Base-by-base conservation (phyloP, 2,329 filamentous ascomycete species). In the Botrytis tulipae region DNA sequence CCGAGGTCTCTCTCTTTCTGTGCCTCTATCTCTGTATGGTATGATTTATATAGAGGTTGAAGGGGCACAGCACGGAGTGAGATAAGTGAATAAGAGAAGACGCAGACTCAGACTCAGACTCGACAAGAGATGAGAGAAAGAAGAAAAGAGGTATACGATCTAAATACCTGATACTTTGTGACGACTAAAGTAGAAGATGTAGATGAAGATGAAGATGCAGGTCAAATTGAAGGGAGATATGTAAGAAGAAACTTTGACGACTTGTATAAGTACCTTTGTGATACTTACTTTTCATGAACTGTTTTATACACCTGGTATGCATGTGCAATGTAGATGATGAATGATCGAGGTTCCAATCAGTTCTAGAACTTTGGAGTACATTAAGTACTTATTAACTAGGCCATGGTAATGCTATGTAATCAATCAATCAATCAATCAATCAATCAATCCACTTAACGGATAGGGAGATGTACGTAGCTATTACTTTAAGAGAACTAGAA, bases 371-470 rank as follows among this genome's bases (percentile, higher is more conserved):
- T 66, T 46, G 37, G 35, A 29, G 51, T 9, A 57, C n/a, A 57
- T 29, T 4, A 57, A 32, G 51, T 9, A 22, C 57, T 59, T 22
- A 35, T 59, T 12, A 59, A 29, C n/a, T 18, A 18, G 51, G 51
- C 12, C 51, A 57, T 57, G 8, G n/a, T 29, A 29, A 57, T 29
- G 51, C 51, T 57, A 57, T 57, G 51, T 57, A 57, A 57, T 57
- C 51, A 57, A 57, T 57, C 51, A 57, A 57, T 57, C 51, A 57
- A 57, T 57, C 51, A 57, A 57, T 57, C 51, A 18, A 57, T 54
- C 51, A 57, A 54, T 29, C 51, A 54, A 57, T 57, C 51, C 51
- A 57, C 51, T 57, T 57, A 9, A 57, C 51, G n/a, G 51, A 29
- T 18, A 18, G 29, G n/a, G 51, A 29, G 51, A 57, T 57, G 51